phyloP scores from a whole-genome alignment of 2,329 filamentous ascomycete species.

The Xylariaceae sp. region DNA sequence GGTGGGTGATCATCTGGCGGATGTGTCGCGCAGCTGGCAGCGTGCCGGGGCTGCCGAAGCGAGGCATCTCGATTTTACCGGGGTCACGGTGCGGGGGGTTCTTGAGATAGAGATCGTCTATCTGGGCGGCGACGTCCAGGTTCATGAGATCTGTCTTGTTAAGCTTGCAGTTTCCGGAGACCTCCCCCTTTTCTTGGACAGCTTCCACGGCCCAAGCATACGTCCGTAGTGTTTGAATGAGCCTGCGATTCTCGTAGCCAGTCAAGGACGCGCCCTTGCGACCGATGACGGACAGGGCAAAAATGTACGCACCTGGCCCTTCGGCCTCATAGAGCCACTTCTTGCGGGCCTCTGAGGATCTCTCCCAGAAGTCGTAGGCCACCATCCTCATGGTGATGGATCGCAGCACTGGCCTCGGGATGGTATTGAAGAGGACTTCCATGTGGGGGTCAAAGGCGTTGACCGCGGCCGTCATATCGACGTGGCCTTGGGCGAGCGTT shows the following conservation, averaged over 20 bases:
- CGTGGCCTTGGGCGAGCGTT: background rate
- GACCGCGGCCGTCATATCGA: background rate
- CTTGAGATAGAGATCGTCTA: background rate
- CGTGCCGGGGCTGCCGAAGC: background rate
- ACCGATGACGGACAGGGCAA: conserved; percentile 1
- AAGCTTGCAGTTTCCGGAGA: background rate
- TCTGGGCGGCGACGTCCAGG: background rate
- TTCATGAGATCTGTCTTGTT: background rate
- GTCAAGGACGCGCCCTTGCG: conserved; percentile 3
- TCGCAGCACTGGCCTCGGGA: conserved; percentile 7
- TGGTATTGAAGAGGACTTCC: conserved; percentile 4
- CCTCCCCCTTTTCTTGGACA: background rate
- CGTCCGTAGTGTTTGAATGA: background rate
- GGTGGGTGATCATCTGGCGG: background rate
- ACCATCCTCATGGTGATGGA: conserved; percentile 11
- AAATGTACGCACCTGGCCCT: conserved; percentile 8
- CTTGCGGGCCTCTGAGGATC: conserved; percentile 1
- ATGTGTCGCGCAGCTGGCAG: background rate
- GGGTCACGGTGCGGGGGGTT: background rate
- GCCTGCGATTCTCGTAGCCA: background rate
- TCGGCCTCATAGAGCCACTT: conserved; percentile 5
- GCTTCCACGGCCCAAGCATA: background rate
- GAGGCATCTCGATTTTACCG: background rate
- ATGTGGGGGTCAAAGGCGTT: background rate
- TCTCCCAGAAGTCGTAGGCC: conserved; percentile 8